Base-by-base conservation (phyloP, 1,139 yeast genomes). In the Wickerhamiella pararugosa region DNA sequence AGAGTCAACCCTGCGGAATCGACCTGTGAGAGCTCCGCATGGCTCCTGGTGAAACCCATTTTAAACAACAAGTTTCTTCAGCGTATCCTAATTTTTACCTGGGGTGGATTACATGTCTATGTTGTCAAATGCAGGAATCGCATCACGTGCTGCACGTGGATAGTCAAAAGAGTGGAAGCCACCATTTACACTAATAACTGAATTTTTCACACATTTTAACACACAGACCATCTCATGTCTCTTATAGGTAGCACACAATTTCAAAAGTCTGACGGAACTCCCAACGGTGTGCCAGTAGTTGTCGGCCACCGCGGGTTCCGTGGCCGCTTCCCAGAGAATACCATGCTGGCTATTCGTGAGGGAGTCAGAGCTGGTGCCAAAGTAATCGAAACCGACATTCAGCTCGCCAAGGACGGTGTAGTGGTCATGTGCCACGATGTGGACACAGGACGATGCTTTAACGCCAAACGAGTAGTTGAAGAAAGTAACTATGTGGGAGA, bases 361-460 rank as follows among this genome's bases (percentile, higher is more conserved):
- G 92, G 94, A 25, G 70, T 69, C 40, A 73, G 70, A 11, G 69
- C 74, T 15, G 90, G 90, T 0, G 86, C 82, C 27, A 70, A 73
- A 21, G 70, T 75, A 7, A 70, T 90, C 34, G 97, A 87, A 58
- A 79, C 94, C 6, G 61, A 90, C 58, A 66, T 87, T 38, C 94
- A 87, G 66, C 65, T 84, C 44, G 68, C 92, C 2, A 61, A 62
- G 5, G 98, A 90, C 59, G 75, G 78, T 8, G 71, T 72, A 4
- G 68, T 84, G 27, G 81, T 87, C 5, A 71, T 90, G 29, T 74
- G 81, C 39, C 98, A 90, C 59, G 90, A 80, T 54, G 63, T 67
- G 7, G 66, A 61, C 49, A 73, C 87, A 8, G 63, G 64, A 39
- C 64, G 90, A 32, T 69, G 76, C n/a, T 80, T 75, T 56, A 75